A percentile compares a stretch with the other conserved stretches of the same genome.
Conservation (phyloP, 257 asterid species). For the Handroanthus guayacan region DNA sequence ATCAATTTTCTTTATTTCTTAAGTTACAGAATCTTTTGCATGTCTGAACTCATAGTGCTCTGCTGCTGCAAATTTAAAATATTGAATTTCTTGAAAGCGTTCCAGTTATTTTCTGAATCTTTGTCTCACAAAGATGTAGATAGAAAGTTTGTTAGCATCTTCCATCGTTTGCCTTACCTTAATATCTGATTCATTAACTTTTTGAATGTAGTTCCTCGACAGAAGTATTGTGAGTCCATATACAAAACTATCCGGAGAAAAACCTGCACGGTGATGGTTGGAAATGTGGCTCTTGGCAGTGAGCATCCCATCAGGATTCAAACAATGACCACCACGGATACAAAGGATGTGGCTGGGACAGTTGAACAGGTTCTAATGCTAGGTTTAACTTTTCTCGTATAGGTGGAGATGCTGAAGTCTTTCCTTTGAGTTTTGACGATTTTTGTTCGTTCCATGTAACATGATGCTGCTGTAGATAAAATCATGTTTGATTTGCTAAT, state of each 20-base stretch:
- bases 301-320: constrained; percentile 97
- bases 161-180: not conserved
- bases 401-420: not conserved
- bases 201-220: constrained; percentile 80
- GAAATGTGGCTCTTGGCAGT: constrained; percentile 95
- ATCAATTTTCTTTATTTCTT: not conserved
- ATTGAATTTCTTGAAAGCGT: not conserved
- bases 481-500: not conserved
- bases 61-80: not conserved
- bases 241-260: constrained; percentile 90
- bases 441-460: no score
- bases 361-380: constrained; percentile 80
- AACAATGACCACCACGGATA: constrained; percentile 97
- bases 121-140: constrained; percentile 11
- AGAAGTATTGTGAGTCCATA: constrained; percentile 89
- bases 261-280: constrained; percentile 96
- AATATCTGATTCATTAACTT: constrained; percentile 35
- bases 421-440: not conserved
- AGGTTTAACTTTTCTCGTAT: constrained; percentile 17
- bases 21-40: not conserved
- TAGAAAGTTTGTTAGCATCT: not conserved
- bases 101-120: not conserved
- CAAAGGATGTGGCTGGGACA: constrained; percentile 96
- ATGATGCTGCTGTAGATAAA: not conserved
- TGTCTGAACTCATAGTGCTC: not conserved